phyloP scores from a whole-genome alignment of 108 stramenopile genomes.

The Parmales sp. region DNA sequence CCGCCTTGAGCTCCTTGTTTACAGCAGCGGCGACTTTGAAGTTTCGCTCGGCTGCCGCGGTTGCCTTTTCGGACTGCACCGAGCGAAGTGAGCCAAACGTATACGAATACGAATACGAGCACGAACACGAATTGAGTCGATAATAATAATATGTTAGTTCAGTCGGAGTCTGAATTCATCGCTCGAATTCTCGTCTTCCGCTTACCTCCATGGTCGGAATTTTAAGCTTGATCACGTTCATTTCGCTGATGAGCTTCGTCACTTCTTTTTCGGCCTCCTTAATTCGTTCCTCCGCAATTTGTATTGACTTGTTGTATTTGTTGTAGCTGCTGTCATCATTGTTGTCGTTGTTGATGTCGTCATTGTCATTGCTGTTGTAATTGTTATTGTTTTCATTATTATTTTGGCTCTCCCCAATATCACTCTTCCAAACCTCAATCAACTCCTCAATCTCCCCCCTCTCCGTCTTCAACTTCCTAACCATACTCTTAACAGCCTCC shows the following conservation, averaged over 20 bases:
- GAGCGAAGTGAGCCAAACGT: constrained; percentile 47
- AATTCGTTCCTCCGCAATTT: too few relatives aligned
- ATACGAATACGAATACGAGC: constrained; percentile 37
- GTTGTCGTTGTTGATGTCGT: background rate
- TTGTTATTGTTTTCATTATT: background rate
- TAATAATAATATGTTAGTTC: too few relatives aligned
- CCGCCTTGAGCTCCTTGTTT: constrained; percentile 70
- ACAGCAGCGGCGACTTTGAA: constrained; percentile 70
- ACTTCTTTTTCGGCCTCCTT: background rate
- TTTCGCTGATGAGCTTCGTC: background rate
- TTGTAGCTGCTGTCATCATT: too few relatives aligned
- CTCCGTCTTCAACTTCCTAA: constrained; percentile 51
- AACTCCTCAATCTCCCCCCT: constrained; percentile 50
- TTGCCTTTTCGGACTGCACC: constrained; percentile 64
- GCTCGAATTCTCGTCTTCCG: background rate
- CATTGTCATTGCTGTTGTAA: background rate
- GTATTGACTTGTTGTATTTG: too few relatives aligned
- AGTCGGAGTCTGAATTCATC: too few relatives aligned
- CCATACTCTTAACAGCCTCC: constrained; percentile 34
- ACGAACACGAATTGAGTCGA: too few relatives aligned
- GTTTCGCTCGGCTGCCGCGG: constrained; percentile 59
- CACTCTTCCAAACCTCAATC: constrained; percentile 42
- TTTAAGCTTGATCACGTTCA: background rate
- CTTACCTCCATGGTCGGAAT: background rate
- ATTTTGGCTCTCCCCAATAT: constrained; percentile 25